Conservation (phyloP, 805 yeast genomes). For the Saccharomycopsis sp. region DNA sequence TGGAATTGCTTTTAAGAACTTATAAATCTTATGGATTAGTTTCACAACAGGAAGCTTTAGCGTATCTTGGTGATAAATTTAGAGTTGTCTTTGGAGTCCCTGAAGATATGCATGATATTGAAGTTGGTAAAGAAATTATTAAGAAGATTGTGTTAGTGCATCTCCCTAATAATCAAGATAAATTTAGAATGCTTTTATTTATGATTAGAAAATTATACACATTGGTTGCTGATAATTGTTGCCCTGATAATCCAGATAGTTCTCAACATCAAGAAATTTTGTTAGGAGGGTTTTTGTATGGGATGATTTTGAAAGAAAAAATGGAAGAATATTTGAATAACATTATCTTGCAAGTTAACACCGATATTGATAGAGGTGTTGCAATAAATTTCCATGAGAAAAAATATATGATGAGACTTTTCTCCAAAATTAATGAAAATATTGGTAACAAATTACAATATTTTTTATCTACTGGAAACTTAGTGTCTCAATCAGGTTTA, state of each 20-base stretch:
- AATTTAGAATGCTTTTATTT: conserved; percentile 79
- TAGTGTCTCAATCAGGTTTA: conserved; percentile 93
- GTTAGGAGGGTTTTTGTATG: conserved; percentile 92
- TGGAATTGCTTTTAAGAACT: conserved; percentile 84
- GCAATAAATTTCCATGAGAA: conserved; percentile 80
- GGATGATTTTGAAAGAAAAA: conserved; percentile 94
- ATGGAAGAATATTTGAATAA: conserved; percentile 83
- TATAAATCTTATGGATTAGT: conserved; percentile 75
- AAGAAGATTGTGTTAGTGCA: conserved; percentile 86
- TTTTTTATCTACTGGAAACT: conserved; percentile 92
- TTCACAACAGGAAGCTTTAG: conserved; percentile 82
- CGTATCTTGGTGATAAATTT: conserved; percentile 92
- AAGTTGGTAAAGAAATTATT: conserved; percentile 82
- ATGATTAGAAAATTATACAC: conserved; percentile 95
- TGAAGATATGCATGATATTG: conserved; percentile 80
- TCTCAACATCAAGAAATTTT: conserved; percentile 97
- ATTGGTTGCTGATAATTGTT: conserved; percentile 92
- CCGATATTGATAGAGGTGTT: conserved; percentile 72
- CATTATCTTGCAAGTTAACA: conserved; percentile 64
- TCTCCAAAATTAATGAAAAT: conserved; percentile 78
- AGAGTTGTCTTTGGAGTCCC: conserved; percentile 88
- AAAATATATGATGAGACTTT: conserved; percentile 74
- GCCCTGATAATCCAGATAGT: conserved; percentile 98
- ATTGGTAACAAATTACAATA: conserved; percentile 93
- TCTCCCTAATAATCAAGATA: conserved; percentile 64